Base-by-base conservation (phyloP, 2,329 filamentous ascomycete genomes). In the Penicillium sp. region DNA sequence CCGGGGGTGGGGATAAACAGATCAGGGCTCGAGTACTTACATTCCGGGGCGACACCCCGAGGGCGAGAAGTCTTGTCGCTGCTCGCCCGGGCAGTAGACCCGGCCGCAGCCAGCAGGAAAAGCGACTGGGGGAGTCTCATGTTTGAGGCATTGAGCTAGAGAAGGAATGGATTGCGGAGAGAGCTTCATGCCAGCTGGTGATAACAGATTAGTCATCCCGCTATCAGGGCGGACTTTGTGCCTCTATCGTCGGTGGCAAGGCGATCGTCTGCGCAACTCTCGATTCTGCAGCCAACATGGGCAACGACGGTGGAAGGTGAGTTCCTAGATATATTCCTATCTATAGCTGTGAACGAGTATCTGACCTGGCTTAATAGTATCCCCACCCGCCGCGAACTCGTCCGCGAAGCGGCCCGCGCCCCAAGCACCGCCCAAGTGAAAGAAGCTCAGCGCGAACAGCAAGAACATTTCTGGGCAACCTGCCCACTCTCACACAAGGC, bases 371-470 rank as follows among this genome's bases (percentile, higher is more conserved):
- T 42, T 37, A 20, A 43, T 32, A 85, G 90, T 62, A 99, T 99
- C 62, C 94, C 94, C 4, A 97, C 89, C 58, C 90, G 95, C 26
- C 89, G 91, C 67, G 95, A 99, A 74, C 89, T 99, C 39, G 94
- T 99, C 71, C 96, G 96, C 75, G 88, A 93, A 73, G 91, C 92
- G 23, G 91, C 92, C 34, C 89, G 90, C 64, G 83, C 86, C 45
- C 89, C 89, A 18, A 95, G 89, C 27, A 83, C 90, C 23, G 87
- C 90, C 40, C 89, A 97, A 77, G 78, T 96, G 51, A 97, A 97
- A 76, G 91, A 94, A 59, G 88, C 89, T 7, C 88, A 88, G 60
- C 85, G 88, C 68, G 93, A 97, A 72, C 89, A 90, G 34, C 87
- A 94, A 67, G 83, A 85, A 53, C 91, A 97, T 73, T 84, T 86